Base-by-base conservation (phyloP, 2,329 filamentous ascomycete genomes). In the Clarireedia monteithiana region DNA sequence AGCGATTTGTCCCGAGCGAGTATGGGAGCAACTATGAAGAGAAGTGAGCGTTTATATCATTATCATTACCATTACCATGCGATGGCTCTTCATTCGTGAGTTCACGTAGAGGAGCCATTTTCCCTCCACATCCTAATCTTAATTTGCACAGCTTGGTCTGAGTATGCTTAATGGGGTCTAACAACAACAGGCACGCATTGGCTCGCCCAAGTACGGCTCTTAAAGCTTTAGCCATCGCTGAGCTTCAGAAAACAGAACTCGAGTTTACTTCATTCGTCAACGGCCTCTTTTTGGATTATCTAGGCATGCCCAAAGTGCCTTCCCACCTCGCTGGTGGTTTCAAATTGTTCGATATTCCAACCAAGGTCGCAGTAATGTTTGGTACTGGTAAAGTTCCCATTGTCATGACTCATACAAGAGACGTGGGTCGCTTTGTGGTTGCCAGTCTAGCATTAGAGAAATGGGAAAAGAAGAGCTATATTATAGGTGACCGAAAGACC, bases 1-100 rank as follows among this genome's bases (percentile, higher is more conserved):
- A 56, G 50, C 64, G 70, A 53, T 72, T 72, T 62, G 63, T 71
- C 9, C 71, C 71, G 3, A 71, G 70, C 34, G 71, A 73, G 57
- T 72, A 69, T 57, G 71, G 71, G 42, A 64, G 72, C 51, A 69
- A 72, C 50, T 72, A 72, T 55, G 64, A 71, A 49, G 49, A 45
- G 38, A 55, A 52, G 56, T 58, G n/a, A 40, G 46, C 15, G 17
- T 20, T 42, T 10, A n/a, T 17, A 10, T 42, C 39, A 6, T 5
- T 20, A 40, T 1, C 15, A 10, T 9, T 15, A 5, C 38, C 38
- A 10, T 9, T 15, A 5, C 38, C 38, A 40, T 10, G 5, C 38
- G 5, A 6, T 7, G 26, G 7, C 7, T 27, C 26, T 27, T 27
- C 26, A 5, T 7, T 27, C 26, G 7, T 7, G 30, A 9, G 30